Evolutionary conservation across 768 basidiomycete genomes (phyloP), one percentile per base, ranked within the genome.

Genomic region (Pleurotus citrinopileatus): DNA sequence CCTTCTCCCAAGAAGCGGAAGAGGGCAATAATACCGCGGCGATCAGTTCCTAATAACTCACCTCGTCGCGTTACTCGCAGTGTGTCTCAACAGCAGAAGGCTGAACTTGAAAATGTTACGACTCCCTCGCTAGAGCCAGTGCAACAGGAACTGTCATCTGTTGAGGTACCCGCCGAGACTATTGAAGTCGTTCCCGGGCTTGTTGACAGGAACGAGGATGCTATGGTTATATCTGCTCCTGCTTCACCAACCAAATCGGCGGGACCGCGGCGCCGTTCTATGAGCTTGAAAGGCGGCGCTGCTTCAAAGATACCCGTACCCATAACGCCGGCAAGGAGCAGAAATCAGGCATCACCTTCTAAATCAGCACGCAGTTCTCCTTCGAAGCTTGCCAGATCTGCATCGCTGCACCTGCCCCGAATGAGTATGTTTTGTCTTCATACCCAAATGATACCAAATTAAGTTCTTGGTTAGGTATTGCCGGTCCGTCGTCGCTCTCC

Each of bases 401-500:
- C 64, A 15, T 65, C 64, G 42, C 60, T 67, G 66, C 38, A 61
- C 57, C 51, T 60, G 29, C 55, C 67, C 54, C 63, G 61, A 44
- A 65, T 12, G 58, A 64, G 48, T 65, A 73, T 74, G 60, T 56
- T 65, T 53, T 2, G 34, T 28, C 36, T 27, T 37, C 5, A 9
- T 25, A 10, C 29, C 22, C 3, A 42, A 61, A 59, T 36, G 51
- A 44, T 61, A 2, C 58, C 42, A 42, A 55, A 46, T 61, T 58
- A 25, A 23, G 43, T 1, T 64, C 62, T 29, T 56, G 60, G 2
- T 12, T 55, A 9, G 58, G 59, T 13, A 56, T 62, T 38, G 61
- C 66, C 9, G 67, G 64, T 2, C 47, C 70, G 13, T 78, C 81
- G 3, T 80, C 85, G 0, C 66, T 91, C n/a, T 81, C 82, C 3